A percentile compares a stretch with the other conserved stretches of the same genome.
Conservation (phyloP, 2,329 filamentous ascomycete genomes). For the Chaetothyriales sp. region DNA sequence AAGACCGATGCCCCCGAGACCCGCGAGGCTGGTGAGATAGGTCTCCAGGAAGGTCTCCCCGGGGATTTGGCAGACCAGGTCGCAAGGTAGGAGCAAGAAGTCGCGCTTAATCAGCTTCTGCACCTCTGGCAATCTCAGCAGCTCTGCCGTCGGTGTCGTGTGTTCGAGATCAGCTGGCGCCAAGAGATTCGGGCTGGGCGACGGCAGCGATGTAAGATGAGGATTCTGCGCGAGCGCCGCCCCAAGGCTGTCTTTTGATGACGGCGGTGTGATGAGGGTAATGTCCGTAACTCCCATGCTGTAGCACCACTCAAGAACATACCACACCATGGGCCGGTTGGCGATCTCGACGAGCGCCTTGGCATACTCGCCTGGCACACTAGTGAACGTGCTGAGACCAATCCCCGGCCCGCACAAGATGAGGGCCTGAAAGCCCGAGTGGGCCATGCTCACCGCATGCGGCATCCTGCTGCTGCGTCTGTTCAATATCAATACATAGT, state of each 20-base stretch:
- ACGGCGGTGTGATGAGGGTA: slow-evolving; percentile 34
- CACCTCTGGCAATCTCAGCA: slow-evolving; percentile 73
- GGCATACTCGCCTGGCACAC: slow-evolving; percentile 34
- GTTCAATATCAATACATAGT: neutral
- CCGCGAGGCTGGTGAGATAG: slow-evolving; percentile 78
- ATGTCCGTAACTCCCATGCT: slow-evolving; percentile 36
- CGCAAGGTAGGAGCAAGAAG: slow-evolving; percentile 84
- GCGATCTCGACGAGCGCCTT: slow-evolving; percentile 37
- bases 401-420: slow-evolving; percentile 37
- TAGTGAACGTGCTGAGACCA: slow-evolving; percentile 38
- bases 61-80: slow-evolving; percentile 78
- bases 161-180: slow-evolving; percentile 63
- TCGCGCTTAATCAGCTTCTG: slow-evolving; percentile 65
- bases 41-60: slow-evolving; percentile 72
- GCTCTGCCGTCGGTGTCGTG: slow-evolving; percentile 78
- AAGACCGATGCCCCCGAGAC: slow-evolving; percentile 39
- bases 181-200: slow-evolving; percentile 51
- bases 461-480: slow-evolving; percentile 17
- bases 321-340: slow-evolving; percentile 39
- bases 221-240: slow-evolving; percentile 37
- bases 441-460: slow-evolving; percentile 19
- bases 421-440: slow-evolving; percentile 34
- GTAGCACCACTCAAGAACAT: slow-evolving; percentile 36
- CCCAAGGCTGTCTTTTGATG: slow-evolving; percentile 30
- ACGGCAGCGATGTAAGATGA: slow-evolving; percentile 35